These are phyloP conservation scores for Apiospora phragmitis DNA, from an alignment of 2,329 filamentous ascomycete genomes.

Conservation along the genomic window DNA sequence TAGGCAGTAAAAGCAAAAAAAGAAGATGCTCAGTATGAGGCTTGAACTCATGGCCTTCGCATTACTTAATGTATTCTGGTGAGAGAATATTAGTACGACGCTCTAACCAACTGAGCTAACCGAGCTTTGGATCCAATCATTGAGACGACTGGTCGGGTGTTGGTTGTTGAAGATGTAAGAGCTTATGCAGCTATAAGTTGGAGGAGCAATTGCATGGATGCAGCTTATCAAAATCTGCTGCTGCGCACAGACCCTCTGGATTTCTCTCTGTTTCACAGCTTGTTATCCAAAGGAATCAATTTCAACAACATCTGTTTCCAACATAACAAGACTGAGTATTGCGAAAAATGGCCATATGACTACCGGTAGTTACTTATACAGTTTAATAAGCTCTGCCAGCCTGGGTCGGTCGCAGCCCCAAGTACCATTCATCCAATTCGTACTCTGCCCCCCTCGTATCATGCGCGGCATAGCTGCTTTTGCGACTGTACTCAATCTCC, in stretches of 20 bases:
- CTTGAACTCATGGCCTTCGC: conserved; percentile 3
- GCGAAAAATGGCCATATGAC: background rate
- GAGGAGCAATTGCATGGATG: background rate
- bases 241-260: background rate
- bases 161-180: background rate
- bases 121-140: conserved; percentile 1
- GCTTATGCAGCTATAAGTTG: background rate
- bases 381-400: background rate
- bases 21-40: conserved; percentile 30
- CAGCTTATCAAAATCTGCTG: no score
- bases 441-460: background rate
- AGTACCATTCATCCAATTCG: background rate
- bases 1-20: conserved; percentile 22
- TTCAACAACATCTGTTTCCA: background rate
- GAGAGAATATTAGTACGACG: conserved; percentile 6
- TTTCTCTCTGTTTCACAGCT: background rate
- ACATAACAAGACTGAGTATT: background rate
- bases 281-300: no score
- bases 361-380: background rate
- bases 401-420: background rate
- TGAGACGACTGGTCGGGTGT: background rate
- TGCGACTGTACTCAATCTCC: background rate
- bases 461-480: background rate
- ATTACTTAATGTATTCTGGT: conserved; percentile 1
- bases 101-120: conserved; percentile 12